phyloP scores from a whole-genome alignment of 805 yeast species.

The Zygosaccharomyces pseudorouxii region DNA sequence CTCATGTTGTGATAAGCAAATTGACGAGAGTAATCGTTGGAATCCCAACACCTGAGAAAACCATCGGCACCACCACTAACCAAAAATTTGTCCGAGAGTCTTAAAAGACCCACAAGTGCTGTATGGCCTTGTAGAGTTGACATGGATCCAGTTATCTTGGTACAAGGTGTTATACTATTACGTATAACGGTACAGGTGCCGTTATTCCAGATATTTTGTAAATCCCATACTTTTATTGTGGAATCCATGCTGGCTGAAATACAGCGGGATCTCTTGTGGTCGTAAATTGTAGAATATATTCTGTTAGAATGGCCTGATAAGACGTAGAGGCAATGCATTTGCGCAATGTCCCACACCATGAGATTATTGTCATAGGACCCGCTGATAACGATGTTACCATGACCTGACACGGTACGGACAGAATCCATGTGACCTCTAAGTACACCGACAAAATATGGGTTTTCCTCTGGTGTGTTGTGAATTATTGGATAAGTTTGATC shows the following conservation, averaged over 20 bases:
- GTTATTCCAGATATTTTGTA: conserved; percentile 62
- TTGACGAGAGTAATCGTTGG: conserved; percentile 61
- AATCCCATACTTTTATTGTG: conserved; percentile 85
- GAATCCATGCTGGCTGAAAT: conserved; percentile 90
- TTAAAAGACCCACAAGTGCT: conserved; percentile 81
- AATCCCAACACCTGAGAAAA: conserved; percentile 89
- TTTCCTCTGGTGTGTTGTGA: conserved; percentile 36
- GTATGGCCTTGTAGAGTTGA: conserved; percentile 81
- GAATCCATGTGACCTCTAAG: conserved; percentile 72
- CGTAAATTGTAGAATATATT: conserved; percentile 85
- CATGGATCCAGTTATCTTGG: conserved; percentile 36
- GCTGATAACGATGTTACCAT: conserved; percentile 76
- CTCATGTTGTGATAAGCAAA: conserved; percentile 76
- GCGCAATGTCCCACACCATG: conserved; percentile 85
- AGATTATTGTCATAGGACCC: conserved; percentile 90
- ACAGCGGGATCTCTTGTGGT: conserved; percentile 69
- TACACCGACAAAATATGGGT: conserved; percentile 63
- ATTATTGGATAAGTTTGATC: conserved; percentile 45
- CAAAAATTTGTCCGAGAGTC: conserved; percentile 66
- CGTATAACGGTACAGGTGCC: conserved; percentile 27
- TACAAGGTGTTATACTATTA: conserved; percentile 24
- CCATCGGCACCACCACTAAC: conserved; percentile 97
- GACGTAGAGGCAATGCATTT: conserved; percentile 66
- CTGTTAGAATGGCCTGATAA: conserved; percentile 81
- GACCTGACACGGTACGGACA: conserved; percentile 83